Percentiles rank a stretch among this genome's conserved stretches.
Evolutionary conservation across 2,329 filamentous ascomycete species (phyloP).

Genomic region (Simplicillium sp.): DNA sequence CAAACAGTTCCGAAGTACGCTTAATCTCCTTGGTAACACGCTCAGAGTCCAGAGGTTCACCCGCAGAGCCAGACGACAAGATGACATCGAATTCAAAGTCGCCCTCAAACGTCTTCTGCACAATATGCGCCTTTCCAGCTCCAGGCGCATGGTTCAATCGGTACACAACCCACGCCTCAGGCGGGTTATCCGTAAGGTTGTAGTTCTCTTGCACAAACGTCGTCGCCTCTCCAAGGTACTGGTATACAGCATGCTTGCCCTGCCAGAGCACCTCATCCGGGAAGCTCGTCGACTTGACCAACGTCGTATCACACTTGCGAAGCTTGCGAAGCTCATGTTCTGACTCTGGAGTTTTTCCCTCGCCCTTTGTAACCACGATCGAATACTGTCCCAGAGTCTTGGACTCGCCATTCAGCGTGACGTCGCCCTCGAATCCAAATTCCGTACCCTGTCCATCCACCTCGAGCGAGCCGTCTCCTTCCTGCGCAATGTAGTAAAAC

Average conservation of each 20-base stretch:
- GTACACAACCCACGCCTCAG: slow-evolving; percentile 78
- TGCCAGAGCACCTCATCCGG: slow-evolving; percentile 73
- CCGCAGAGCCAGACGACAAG: slow-evolving; percentile 69
- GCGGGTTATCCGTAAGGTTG: slow-evolving; percentile 51
- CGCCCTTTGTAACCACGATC: slow-evolving; percentile 64
- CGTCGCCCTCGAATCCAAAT: slow-evolving; percentile 45
- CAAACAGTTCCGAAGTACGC: slow-evolving; percentile 57
- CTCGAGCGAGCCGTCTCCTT: slow-evolving; percentile 60
- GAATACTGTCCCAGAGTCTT: slow-evolving; percentile 69
- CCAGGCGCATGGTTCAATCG: slow-evolving; percentile 62
- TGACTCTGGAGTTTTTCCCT: slow-evolving; percentile 51
- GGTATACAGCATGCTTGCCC: slow-evolving; percentile 55
- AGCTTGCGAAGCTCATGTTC: slow-evolving; percentile 55
- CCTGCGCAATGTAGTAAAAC: slow-evolving; percentile 73
- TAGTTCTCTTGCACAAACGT: slow-evolving; percentile 38
- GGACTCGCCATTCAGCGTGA: slow-evolving; percentile 63
- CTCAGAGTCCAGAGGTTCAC: slow-evolving; percentile 43
- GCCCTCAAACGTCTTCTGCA: slow-evolving; percentile 88
- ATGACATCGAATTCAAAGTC: slow-evolving; percentile 89
- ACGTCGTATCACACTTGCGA: slow-evolving; percentile 66
- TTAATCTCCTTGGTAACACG: slow-evolving; percentile 64
- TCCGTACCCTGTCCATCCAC: slow-evolving; percentile 43
- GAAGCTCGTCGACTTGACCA: slow-evolving; percentile 62
- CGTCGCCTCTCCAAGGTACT: slow-evolving; percentile 41
- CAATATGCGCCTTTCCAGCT: slow-evolving; percentile 70